Evolutionary conservation across 2,329 filamentous ascomycete species (phyloP), one percentile per base, ranked within the genome.

Genomic region (Chrysoporthe austroafricana): DNA sequence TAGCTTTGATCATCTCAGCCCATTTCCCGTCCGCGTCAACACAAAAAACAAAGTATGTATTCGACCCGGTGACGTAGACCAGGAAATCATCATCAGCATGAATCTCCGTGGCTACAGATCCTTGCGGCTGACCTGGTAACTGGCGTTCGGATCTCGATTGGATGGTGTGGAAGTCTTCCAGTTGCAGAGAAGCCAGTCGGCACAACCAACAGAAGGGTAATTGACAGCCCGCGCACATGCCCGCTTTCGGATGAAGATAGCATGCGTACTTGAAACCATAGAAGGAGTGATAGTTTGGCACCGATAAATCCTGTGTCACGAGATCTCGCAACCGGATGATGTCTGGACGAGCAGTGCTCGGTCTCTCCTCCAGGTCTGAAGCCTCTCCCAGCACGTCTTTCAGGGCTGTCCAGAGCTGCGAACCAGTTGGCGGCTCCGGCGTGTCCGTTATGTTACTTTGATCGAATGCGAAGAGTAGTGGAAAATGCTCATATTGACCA

Each of bases 51-150:
- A 61, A 61, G 21, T 56, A 69, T 1, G 21, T 46, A 13, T 13
- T 7, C 13, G 1, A 3, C 6, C 11, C 13, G 18, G 26, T 60
- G 4, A 61, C 3, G 21, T 61, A 13, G n/a, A 69, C 42, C 42
- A 69, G 26, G 34, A 66, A 66, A 13, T 66, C 48, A 4, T 66
- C 67, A 14, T 69, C 67, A 26, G 16, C 54, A 13, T 56, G 42
- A 8, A 66, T 57, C 2, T 8, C n/a, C 32, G 21, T 4, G 1
- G 16, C 21, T 16, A 26, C 18, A 13, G 57, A 6, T 7, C 34
- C 57, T 42, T 3, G 26, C 44, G 44, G 44, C 44, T 14, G 44
- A 46, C 26, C 26, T 26, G 26, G 26, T 26, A 26, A 26, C 26
- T 26, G 26, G 26, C 26, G 26, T 26, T 26, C 26, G 26, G 26